Conservation (phyloP, 2,329 filamentous ascomycete genomes). For the Talaromyces verruculosus region DNA sequence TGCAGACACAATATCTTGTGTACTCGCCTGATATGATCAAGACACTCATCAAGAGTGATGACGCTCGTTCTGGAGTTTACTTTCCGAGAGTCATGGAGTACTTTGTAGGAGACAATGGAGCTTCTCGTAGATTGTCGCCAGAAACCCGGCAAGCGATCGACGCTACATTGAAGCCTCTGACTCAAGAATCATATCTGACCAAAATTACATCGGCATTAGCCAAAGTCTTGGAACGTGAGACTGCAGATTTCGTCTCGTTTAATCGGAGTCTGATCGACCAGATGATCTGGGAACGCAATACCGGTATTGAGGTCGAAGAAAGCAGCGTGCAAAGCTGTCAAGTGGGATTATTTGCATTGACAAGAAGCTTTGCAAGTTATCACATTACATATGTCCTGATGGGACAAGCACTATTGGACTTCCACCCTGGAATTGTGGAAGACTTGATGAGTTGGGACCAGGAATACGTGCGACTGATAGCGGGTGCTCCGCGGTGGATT, state of each 20-base stretch:
- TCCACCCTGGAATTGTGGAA: slow-evolving; percentile 53
- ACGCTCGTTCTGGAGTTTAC: slow-evolving; percentile 31
- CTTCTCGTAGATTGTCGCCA: slow-evolving; percentile 37
- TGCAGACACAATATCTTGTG: slow-evolving; percentile 53
- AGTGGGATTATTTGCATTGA: slow-evolving; percentile 52
- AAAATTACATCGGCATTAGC: slow-evolving; percentile 42
- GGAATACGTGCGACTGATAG: slow-evolving; percentile 54
- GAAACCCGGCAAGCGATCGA: slow-evolving; percentile 39
- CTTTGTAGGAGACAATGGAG: slow-evolving; percentile 46
- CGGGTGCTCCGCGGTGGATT: slow-evolving; percentile 57
- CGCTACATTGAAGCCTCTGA: slow-evolving; percentile 43
- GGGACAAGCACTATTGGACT: slow-evolving; percentile 53
- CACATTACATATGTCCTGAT: slow-evolving; percentile 51
- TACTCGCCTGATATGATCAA: slow-evolving; percentile 50
- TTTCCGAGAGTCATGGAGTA: slow-evolving; percentile 40
- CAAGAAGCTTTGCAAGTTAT: slow-evolving; percentile 59
- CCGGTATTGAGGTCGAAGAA: slow-evolving; percentile 45
- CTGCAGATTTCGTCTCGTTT: slow-evolving; percentile 61
- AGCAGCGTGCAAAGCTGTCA: slow-evolving; percentile 50
- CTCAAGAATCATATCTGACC: slow-evolving; percentile 49
- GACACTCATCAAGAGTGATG: slow-evolving; percentile 38
- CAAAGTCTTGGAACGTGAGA: slow-evolving; percentile 44
- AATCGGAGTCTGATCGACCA: slow-evolving; percentile 61
- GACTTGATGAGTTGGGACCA: slow-evolving; percentile 59
- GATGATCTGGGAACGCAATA: slow-evolving; percentile 60